Evolutionary conservation across 1,284 basidiomycete genomes (phyloP), one percentile per base, ranked within the genome.

Genomic region (Polyporus tsugae): DNA sequence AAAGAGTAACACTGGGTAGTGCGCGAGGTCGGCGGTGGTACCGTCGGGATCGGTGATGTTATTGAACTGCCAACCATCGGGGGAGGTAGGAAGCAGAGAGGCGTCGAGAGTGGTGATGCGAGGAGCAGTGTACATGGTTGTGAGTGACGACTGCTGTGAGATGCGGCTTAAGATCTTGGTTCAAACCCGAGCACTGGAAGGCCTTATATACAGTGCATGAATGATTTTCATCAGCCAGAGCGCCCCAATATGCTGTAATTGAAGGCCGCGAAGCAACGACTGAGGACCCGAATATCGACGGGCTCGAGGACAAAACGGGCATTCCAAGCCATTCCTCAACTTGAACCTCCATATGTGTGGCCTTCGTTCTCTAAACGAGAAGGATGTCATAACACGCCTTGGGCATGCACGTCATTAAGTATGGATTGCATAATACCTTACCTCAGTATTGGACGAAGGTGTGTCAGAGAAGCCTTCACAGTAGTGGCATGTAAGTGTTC

Each of bases 101-200:
- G 53, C 5, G 53, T 55, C 53, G 17, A 55, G 53, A 17, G 53
- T 35, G 53, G 15, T 55, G 15, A 55, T 55, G 17, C 53, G 53
- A 35, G 53, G 53, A 17, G 1, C 6, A 33, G 53, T 10, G 29
- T 55, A 55, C 53, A 55, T 55, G 33, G 53, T 35, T 55, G 53
- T 6, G 17, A 55, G 52, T 53, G 52, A 19, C 29, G 52, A 9
- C 6, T 53, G 22, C 52, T 33, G 11, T 29, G 52, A 53, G 44
- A 25, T 53, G 52, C 4, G 25, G 22, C 25, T 53, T 53, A 15
- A 33, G 25, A 46, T n/a, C 19, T 46, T 53, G 25, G 52, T 33
- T 33, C 22, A 29, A 17, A 15, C 52, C 25, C 17, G 17, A 22
- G 17, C 6, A 46, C 19, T 6, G 3, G n/a, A 5, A n/a, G 44